phyloP scores from a whole-genome alignment of 2,329 filamentous ascomycete species.

The Cladosporium sp. region DNA sequence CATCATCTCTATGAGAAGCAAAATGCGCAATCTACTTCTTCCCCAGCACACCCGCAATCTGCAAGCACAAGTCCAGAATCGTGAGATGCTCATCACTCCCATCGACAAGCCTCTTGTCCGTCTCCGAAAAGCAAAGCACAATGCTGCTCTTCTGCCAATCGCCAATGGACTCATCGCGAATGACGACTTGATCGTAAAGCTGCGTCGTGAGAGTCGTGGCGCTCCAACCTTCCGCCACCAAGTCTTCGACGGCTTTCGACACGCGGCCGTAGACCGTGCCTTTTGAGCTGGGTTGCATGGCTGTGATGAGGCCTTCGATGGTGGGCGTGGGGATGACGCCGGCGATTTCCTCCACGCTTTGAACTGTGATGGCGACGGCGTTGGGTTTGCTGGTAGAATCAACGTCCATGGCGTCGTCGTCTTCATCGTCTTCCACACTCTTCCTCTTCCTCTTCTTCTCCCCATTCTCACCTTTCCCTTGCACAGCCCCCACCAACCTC shows the following conservation, averaged over 20 bases:
- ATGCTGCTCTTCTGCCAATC: conserved; percentile 89
- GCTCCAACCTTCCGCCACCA: conserved; percentile 96
- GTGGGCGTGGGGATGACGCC: conserved; percentile 80
- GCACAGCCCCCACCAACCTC: conserved; percentile 67
- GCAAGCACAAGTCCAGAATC: conserved; percentile 76
- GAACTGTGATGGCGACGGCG: conserved; percentile 59
- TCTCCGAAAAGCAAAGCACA: conserved; percentile 81
- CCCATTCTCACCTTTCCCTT: conserved; percentile 23
- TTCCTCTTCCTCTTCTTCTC: conserved; percentile 38
- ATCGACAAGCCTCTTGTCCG: conserved; percentile 91
- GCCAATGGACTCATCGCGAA: conserved; percentile 73
- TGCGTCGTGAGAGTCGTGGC: conserved; percentile 81
- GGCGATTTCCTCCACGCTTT: conserved; percentile 87
- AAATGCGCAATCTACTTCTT: conserved; percentile 4
- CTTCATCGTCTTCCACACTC: conserved; percentile 57
- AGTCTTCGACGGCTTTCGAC: conserved; percentile 74
- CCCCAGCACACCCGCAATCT: conserved; percentile 47
- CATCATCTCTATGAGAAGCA: too few relatives aligned
- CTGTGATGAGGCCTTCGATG: conserved; percentile 64
- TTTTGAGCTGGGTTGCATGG: conserved; percentile 67
- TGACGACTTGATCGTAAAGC: conserved; percentile 74
- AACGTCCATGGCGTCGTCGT: conserved; percentile 51
- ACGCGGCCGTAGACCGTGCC: conserved; percentile 67
- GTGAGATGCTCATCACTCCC: conserved; percentile 93
- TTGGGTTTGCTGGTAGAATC: conserved; percentile 26